These are phyloP conservation scores for Quercus robur DNA, from an alignment of 306 rosid genomes.

Conservation along the genomic window DNA sequence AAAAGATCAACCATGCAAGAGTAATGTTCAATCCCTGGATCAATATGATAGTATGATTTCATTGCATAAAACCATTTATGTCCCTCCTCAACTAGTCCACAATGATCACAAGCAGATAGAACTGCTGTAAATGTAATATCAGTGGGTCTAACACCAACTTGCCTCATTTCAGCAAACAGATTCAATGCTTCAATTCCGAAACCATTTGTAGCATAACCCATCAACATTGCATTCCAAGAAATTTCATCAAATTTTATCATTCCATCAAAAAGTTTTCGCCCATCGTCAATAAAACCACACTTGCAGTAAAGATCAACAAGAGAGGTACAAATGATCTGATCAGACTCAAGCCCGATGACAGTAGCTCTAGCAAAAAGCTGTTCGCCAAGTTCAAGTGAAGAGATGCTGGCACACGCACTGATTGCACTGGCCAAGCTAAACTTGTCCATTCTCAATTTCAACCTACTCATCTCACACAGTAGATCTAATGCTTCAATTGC, in stretches of 20 bases:
- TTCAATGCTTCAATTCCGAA: conserved; percentile 58
- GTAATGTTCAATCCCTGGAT: conserved; percentile 59
- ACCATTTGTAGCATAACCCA: conserved; percentile 86
- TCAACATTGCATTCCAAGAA: conserved; percentile 78
- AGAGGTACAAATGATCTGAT: conserved; percentile 55
- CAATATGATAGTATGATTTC: conserved; percentile 46
- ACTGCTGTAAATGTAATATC: conserved; percentile 59
- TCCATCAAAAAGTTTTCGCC: conserved; percentile 47
- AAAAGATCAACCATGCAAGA: conserved; percentile 72
- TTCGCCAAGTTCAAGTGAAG: conserved; percentile 64
- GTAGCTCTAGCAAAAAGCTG: conserved; percentile 63
- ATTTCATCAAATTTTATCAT: conserved; percentile 60
- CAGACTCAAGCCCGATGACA: conserved; percentile 51
- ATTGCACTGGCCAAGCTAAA: conserved; percentile 69
- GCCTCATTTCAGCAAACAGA: conserved; percentile 58
- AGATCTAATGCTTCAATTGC: conserved; percentile 60
- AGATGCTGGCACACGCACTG: conserved; percentile 65
- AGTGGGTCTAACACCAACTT: conserved; percentile 49
- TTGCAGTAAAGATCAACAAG: conserved; percentile 75
- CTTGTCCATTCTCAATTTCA: conserved; percentile 55
- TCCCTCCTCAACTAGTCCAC: conserved; percentile 75
- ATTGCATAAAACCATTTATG: conserved; percentile 49
- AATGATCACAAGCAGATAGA: conserved; percentile 74
- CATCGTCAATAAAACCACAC: conserved; percentile 65
- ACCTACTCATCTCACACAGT: conserved; percentile 51